Evolutionary conservation across 352 stramenopile genomes (phyloP).

Genomic region (Aphanomyces astaci): DNA sequence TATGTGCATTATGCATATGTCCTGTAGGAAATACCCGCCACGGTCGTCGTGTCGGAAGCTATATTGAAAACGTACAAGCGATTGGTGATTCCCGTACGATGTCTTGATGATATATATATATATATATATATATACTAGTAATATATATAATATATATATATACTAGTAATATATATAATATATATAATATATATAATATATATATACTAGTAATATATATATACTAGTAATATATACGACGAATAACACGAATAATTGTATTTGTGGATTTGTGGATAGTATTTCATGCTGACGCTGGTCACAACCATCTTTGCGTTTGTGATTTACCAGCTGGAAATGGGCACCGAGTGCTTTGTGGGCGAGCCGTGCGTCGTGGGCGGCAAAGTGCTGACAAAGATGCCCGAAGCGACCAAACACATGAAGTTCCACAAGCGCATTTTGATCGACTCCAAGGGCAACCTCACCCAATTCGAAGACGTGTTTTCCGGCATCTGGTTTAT

Average conservation of each 20-base stretch:
- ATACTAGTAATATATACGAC: too few species aligned
- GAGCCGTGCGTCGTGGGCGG: conserved; percentile 47
- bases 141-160: too few species aligned
- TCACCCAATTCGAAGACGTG: conserved; percentile 70
- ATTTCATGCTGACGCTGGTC: conserved; percentile 72
- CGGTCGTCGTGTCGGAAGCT: conserved; percentile 63
- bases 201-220: too few species aligned
- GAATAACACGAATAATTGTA: too few species aligned
- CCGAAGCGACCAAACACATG: conserved; percentile 41
- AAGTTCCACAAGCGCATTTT: conserved; percentile 57
- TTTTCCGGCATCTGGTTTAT: conserved; percentile 81
- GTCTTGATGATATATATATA: too few species aligned
- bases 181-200: too few species aligned
- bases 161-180: not conserved
- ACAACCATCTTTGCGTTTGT: conserved; percentile 68
- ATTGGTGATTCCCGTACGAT: conserved; percentile 43
- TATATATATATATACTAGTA: too few species aligned
- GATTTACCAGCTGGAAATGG: conserved; percentile 74
- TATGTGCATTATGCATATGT: too few species aligned
- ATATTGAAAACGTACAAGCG: conserved; percentile 75
- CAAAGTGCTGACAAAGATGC: conserved; percentile 48
- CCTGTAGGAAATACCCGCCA: conserved; percentile 51
- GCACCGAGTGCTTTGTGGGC: conserved; percentile 68
- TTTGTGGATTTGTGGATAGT: conserved; percentile 26
- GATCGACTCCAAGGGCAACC: conserved; percentile 55